A percentile compares a stretch with the other conserved stretches of the same genome.
Evolutionary conservation across 2,329 filamentous ascomycete species (phyloP).

Genomic region (Aspergillus felis): DNA sequence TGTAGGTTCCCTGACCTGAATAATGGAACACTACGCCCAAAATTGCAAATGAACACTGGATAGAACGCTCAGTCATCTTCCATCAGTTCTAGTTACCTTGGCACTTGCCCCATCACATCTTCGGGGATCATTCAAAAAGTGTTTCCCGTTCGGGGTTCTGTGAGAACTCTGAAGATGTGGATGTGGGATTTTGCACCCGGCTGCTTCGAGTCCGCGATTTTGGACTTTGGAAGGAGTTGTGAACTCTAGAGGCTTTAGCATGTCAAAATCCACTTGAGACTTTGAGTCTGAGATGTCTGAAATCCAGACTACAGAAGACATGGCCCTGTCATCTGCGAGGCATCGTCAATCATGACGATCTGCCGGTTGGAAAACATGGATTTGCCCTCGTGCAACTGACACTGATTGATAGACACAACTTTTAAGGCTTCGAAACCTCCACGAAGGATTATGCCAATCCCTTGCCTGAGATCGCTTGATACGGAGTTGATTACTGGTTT

Average conservation of each 20-base stretch:
- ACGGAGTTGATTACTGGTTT: neutral
- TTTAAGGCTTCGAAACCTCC: neutral
- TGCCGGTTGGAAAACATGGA: neutral
- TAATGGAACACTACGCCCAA: neutral
- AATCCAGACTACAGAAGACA: neutral
- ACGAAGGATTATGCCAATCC: neutral
- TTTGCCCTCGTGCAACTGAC: neutral
- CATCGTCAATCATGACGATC: slow-evolving; percentile 1
- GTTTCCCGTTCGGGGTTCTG: neutral
- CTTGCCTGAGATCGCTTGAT: neutral
- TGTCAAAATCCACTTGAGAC: too few relatives aligned
- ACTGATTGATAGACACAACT: neutral
- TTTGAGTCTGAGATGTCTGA: neutral
- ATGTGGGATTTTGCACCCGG: neutral
- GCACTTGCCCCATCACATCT: neutral
- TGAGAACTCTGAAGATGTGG: neutral
- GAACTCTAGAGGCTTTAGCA: neutral
- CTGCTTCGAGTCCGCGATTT: too few relatives aligned
- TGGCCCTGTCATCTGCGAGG: neutral
- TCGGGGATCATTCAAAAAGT: neutral
- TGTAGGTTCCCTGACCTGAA: neutral
- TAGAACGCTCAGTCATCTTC: neutral
- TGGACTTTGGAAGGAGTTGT: neutral
- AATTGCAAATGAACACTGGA: neutral
- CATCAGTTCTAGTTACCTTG: neutral